These are phyloP conservation scores for Cyberlindnera mycetangii DNA, from an alignment of 805 yeast species.

Conservation along the genomic window DNA sequence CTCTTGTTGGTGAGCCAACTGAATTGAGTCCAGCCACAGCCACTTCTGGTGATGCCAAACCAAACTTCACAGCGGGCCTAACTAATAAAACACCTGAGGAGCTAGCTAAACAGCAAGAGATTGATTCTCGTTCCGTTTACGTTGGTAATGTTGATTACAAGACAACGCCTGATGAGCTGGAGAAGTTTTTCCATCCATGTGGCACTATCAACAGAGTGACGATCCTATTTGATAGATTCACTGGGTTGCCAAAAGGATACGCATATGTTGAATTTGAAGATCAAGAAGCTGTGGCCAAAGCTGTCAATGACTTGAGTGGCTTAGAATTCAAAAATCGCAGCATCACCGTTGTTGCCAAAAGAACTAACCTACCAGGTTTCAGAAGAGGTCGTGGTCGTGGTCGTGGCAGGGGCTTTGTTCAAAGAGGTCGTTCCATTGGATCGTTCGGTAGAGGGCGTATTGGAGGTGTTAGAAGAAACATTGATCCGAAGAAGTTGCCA, in stretches of 20 bases:
- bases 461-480: slow-evolving; percentile 2
- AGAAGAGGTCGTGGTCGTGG: slow-evolving; percentile 27
- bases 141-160: slow-evolving; percentile 50
- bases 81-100: slow-evolving; percentile 28
- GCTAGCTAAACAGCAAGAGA: slow-evolving; percentile 37
- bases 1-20: too few relatives aligned
- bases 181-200: slow-evolving; percentile 40
- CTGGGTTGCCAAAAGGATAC: slow-evolving; percentile 53
- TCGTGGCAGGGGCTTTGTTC: slow-evolving; percentile 13
- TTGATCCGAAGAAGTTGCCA: slow-evolving; percentile 2
- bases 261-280: slow-evolving; percentile 60
- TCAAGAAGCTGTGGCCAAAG: slow-evolving; percentile 40
- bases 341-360: slow-evolving; percentile 46
- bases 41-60: neutral
- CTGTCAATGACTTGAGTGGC: slow-evolving; percentile 43
- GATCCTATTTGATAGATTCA: slow-evolving; percentile 42
- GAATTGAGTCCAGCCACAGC: neutral
- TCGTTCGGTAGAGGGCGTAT: slow-evolving; percentile 6
- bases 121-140: slow-evolving; percentile 51
- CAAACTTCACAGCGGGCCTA: neutral
- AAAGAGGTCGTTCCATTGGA: slow-evolving; percentile 24
- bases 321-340: slow-evolving; percentile 43
- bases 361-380: slow-evolving; percentile 54
- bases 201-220: slow-evolving; percentile 54
- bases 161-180: slow-evolving; percentile 49